These are phyloP conservation scores for Orychophragmus violaceus DNA, from an alignment of 345 rosid species.

Conservation along the genomic window DNA sequence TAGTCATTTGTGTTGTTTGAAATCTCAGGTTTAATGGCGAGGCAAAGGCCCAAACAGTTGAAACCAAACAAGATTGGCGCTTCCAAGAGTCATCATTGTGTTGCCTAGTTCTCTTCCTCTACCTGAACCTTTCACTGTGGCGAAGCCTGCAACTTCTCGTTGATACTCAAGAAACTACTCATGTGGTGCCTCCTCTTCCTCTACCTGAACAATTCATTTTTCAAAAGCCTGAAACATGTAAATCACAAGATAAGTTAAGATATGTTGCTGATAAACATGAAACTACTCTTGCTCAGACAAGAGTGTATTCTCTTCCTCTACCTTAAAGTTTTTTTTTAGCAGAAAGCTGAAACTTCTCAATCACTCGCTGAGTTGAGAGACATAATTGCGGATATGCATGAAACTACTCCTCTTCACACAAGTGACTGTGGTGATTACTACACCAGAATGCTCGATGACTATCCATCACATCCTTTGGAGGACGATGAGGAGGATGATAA, in stretches of 20 bases:
- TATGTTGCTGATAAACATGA: not conserved
- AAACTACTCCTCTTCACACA: constrained; percentile 18
- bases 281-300: not conserved
- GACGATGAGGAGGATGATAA: too few relatives aligned
- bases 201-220: too few relatives aligned
- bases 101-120: constrained; percentile 51
- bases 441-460: too few relatives aligned
- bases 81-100: constrained; percentile 46
- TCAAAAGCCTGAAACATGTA: too few relatives aligned
- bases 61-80: constrained; percentile 13
- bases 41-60: constrained; percentile 35
- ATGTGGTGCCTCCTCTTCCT: too few relatives aligned
- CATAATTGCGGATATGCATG: constrained; percentile 5
- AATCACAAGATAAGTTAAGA: constrained; percentile 23
- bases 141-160: constrained; percentile 33
- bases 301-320: constrained; percentile 35
- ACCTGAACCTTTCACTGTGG: constrained; percentile 21
- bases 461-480: too few relatives aligned
- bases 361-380: constrained; percentile 27
- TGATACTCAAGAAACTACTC: too few relatives aligned
- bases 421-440: too few relatives aligned
- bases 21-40: constrained; percentile 39
- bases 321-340: not conserved
- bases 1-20: not conserved
- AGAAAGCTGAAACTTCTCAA: constrained; percentile 26